Conservation (phyloP, 2,329 filamentous ascomycete genomes). For the Coniochaeta hoffmannii region DNA sequence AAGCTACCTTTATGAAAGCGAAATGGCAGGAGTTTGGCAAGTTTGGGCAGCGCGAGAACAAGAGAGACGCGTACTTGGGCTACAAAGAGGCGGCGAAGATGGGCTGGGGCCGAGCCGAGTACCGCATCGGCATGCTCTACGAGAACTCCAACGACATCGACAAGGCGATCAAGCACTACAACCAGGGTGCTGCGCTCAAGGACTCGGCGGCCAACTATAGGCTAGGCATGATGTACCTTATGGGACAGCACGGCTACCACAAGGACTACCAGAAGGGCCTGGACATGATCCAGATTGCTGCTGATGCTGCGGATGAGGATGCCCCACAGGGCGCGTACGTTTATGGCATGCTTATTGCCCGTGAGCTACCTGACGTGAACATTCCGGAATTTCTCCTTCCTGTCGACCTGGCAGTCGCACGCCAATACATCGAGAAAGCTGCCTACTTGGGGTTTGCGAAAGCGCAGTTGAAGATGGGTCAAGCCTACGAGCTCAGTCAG, state of each 20-base stretch:
- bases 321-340: slow-evolving; percentile 94
- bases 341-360: slow-evolving; percentile 86
- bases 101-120: slow-evolving; percentile 83
- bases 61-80: slow-evolving; percentile 84
- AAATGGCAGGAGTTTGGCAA: slow-evolving; percentile 99
- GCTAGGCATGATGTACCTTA: slow-evolving; percentile 93
- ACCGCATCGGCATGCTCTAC: slow-evolving; percentile 96
- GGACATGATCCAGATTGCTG: slow-evolving; percentile 75
- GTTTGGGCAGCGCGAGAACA: slow-evolving; percentile 83
- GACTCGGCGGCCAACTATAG: slow-evolving; percentile 85
- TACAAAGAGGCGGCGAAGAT: slow-evolving; percentile 82
- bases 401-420: slow-evolving; percentile 64
- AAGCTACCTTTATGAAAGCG: slow-evolving; percentile 86
- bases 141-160: slow-evolving; percentile 89
- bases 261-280: slow-evolving; percentile 75
- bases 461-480: slow-evolving; percentile 94
- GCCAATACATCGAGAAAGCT: slow-evolving; percentile 90
- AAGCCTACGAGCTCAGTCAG: slow-evolving; percentile 89
- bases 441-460: slow-evolving; percentile 94
- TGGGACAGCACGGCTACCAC: slow-evolving; percentile 85
- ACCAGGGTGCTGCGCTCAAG: slow-evolving; percentile 66
- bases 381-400: slow-evolving; percentile 66
- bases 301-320: slow-evolving; percentile 87
- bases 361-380: slow-evolving; percentile 83
- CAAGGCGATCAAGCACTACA: slow-evolving; percentile 88